Conservation (phyloP, 495 filamentous ascomycete species). For the Daldinia childiae region DNA sequence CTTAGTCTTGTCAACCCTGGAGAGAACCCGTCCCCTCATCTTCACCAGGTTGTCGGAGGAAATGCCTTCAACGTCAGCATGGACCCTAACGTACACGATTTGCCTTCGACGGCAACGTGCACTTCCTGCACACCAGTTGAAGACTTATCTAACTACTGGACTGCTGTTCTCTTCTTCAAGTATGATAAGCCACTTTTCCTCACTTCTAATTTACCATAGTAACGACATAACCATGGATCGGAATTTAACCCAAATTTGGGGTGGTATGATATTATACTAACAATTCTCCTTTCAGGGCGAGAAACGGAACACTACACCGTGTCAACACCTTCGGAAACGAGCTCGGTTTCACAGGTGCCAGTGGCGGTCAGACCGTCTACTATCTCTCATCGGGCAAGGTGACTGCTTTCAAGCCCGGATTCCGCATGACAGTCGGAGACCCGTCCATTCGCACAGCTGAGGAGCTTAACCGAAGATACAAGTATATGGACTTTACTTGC, state of each 20-base stretch:
- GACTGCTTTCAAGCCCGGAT: slow-evolving; percentile 56
- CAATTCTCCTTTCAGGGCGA: slow-evolving; percentile 40
- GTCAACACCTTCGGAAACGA: slow-evolving; percentile 55
- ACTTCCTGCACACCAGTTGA: slow-evolving; percentile 48
- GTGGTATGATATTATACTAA: slow-evolving; percentile 25
- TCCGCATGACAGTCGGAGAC: slow-evolving; percentile 59
- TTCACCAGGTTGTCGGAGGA: slow-evolving; percentile 51
- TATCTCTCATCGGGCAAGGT: slow-evolving; percentile 52
- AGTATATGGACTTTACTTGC: slow-evolving; percentile 53
- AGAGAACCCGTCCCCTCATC: slow-evolving; percentile 44
- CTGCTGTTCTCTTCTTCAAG: slow-evolving; percentile 53
- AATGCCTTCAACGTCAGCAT: slow-evolving; percentile 51
- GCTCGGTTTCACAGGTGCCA: slow-evolving; percentile 51
- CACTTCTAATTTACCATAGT: background rate
- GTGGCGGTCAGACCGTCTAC: slow-evolving; percentile 56
- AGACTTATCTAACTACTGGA: slow-evolving; percentile 56
- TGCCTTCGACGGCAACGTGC: slow-evolving; percentile 48
- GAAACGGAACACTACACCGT: slow-evolving; percentile 53
- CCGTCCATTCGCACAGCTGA: slow-evolving; percentile 50
- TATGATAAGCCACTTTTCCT: slow-evolving; percentile 23
- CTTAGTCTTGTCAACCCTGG: slow-evolving; percentile 48
- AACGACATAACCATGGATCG: too few species aligned
- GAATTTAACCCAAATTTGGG: too few species aligned
- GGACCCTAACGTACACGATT: slow-evolving; percentile 44
- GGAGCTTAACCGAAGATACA: slow-evolving; percentile 55